Conservation (phyloP, 2,329 filamentous ascomycete genomes). For the Domatiomyces catenatus region DNA sequence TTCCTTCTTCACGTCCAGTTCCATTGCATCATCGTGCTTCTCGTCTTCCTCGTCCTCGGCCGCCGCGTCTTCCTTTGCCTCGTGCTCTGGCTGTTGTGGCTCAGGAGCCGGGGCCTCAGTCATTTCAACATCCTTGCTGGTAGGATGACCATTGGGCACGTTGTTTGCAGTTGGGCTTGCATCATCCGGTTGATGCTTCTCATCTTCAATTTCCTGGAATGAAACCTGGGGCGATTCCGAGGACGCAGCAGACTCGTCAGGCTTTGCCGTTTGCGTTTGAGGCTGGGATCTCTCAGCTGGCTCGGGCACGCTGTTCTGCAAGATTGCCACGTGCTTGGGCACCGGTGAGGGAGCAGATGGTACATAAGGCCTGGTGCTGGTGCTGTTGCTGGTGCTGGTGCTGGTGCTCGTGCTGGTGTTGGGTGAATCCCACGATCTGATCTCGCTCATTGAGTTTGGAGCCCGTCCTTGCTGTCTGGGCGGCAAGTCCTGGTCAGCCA, state of each 20-base stretch:
- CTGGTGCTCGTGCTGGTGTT: neutral
- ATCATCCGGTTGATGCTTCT: constrained; percentile 2
- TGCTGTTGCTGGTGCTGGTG: too few species aligned
- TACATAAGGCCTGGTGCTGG: neutral
- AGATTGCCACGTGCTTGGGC: neutral
- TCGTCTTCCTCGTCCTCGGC: neutral
- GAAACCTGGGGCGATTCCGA: neutral
- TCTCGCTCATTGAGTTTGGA: neutral
- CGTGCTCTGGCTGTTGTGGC: neutral
- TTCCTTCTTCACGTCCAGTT: constrained; percentile 5
- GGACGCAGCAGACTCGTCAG: constrained; percentile 1
- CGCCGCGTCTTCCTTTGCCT: neutral
- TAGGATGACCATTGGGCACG: neutral
- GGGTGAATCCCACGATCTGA: neutral
- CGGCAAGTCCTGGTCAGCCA: neutral
- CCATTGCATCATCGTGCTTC: constrained; percentile 6
- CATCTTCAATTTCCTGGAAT: neutral
- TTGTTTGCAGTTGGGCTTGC: constrained; percentile 3
- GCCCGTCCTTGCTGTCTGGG: neutral
- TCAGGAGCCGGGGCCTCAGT: neutral
- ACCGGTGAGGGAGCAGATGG: neutral
- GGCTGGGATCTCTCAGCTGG: neutral
- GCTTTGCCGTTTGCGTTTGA: neutral
- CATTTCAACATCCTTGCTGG: neutral
- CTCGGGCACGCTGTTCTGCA: neutral